Evolutionary conservation across 1,284 basidiomycete genomes (phyloP).

Genomic region (Apiotrichum akiyoshidainum): DNA sequence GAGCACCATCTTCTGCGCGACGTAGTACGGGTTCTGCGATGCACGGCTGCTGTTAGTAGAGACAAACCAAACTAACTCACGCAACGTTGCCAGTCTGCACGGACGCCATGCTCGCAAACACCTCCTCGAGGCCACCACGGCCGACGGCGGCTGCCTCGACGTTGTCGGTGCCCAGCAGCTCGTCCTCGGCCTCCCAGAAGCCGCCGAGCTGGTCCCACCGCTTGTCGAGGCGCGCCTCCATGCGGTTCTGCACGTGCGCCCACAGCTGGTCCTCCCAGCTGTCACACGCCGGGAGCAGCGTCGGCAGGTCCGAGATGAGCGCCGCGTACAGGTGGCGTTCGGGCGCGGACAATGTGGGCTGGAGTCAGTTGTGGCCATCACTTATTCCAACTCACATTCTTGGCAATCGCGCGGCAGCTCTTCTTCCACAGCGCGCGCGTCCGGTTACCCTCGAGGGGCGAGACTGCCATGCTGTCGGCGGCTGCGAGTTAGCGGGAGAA

Average conservation of each 20-base stretch:
- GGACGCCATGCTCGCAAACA: conserved; percentile 43
- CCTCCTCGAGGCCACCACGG: conserved; percentile 41
- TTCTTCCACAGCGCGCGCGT: conserved; percentile 78
- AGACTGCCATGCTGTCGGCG: conserved; percentile 47
- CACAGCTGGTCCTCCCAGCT: conserved; percentile 95
- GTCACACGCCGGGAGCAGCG: conserved; percentile 71
- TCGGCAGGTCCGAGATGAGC: conserved; percentile 74
- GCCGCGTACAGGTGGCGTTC: conserved; percentile 86
- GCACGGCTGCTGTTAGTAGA: conserved; percentile 48
- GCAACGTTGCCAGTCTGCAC: conserved; percentile 36
- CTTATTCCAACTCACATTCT: conserved; percentile 59
- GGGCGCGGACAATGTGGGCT: conserved; percentile 66
- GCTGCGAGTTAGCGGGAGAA: conserved; percentile 45
- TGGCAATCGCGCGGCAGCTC: conserved; percentile 71
- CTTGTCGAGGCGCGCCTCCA: conserved; percentile 60
- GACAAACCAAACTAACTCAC: conserved; percentile 30
- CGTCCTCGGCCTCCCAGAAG: conserved; percentile 48
- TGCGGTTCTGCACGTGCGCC: conserved; percentile 80
- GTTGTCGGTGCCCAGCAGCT: conserved; percentile 28
- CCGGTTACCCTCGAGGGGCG: conserved; percentile 59
- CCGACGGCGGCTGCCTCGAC: conserved; percentile 34
- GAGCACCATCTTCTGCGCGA: conserved; percentile 74
- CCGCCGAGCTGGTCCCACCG: conserved; percentile 45
- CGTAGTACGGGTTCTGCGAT: conserved; percentile 70
- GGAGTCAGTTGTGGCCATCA: not conserved